Evolutionary conservation across 768 basidiomycete species (phyloP).

Genomic region (Hygrocybe punicea): DNA sequence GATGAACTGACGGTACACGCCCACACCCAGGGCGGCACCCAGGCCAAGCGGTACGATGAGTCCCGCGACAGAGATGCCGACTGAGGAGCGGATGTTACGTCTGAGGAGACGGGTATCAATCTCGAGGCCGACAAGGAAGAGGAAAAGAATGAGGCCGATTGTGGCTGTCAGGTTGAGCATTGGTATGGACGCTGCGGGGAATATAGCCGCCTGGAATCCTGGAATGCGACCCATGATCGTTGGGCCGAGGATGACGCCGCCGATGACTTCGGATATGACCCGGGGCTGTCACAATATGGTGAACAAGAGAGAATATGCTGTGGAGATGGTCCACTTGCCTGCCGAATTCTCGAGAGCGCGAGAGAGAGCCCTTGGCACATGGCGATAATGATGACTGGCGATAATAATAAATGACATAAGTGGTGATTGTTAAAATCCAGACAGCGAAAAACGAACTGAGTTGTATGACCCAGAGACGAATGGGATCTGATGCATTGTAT

Average conservation of each 20-base stretch:
- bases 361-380: slow-evolving; percentile 74
- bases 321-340: background rate
- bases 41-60: slow-evolving; percentile 76
- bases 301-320: background rate
- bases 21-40: slow-evolving; percentile 71
- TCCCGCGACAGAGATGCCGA: slow-evolving; percentile 61
- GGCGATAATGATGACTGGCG: slow-evolving; percentile 71
- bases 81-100: slow-evolving; percentile 57
- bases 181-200: slow-evolving; percentile 50
- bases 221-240: slow-evolving; percentile 79
- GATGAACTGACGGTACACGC: slow-evolving; percentile 69
- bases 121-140: slow-evolving; percentile 84
- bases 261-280: slow-evolving; percentile 93
- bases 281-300: slow-evolving; percentile 55
- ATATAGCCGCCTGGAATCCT: slow-evolving; percentile 58
- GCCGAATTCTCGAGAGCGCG: slow-evolving; percentile 57
- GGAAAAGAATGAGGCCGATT: slow-evolving; percentile 71
- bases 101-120: slow-evolving; percentile 69
- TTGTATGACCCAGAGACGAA: slow-evolving; percentile 76
- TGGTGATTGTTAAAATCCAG: background rate
- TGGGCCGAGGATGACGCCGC: slow-evolving; percentile 81
- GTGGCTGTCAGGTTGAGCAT: slow-evolving; percentile 69
- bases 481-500: slow-evolving; percentile 63
- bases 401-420: no score
- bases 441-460: slow-evolving; percentile 45